Percentiles rank a stretch among this genome's conserved stretches.
Conservation (phyloP, 352 stramenopile genomes). For the Pilasporangium apinafurcum region DNA sequence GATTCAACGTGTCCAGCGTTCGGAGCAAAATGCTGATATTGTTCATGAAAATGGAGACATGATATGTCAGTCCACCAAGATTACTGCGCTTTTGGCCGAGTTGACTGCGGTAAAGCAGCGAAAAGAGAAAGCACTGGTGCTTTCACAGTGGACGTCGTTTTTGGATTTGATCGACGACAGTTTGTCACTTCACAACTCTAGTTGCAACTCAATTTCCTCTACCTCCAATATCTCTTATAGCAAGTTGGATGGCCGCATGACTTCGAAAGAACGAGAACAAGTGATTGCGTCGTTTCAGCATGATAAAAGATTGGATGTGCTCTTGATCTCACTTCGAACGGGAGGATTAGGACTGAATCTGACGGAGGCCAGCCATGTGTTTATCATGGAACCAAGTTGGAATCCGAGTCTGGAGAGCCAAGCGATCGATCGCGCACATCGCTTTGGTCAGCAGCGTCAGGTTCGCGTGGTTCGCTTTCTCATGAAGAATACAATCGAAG, state of each 20-base stretch:
- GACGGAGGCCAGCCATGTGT: conserved; percentile 88
- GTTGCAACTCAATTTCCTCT: background rate
- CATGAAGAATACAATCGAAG: conserved; percentile 86
- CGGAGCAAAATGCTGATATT: conserved; percentile 11
- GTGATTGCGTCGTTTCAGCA: conserved; percentile 55
- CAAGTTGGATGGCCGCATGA: conserved; percentile 59
- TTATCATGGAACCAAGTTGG: conserved; percentile 91
- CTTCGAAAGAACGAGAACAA: conserved; percentile 49
- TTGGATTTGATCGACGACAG: conserved; percentile 69
- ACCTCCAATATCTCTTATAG: conserved; percentile 28
- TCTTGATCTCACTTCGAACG: conserved; percentile 86
- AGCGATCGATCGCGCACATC: conserved; percentile 85
- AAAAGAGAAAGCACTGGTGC: conserved; percentile 64
- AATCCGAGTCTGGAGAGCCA: conserved; percentile 91
- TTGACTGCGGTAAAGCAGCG: conserved; percentile 35
- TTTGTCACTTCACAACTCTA: conserved; percentile 24
- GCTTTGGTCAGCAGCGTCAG: conserved; percentile 70
- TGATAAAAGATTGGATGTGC: conserved; percentile 55
- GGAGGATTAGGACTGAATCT: conserved; percentile 91
- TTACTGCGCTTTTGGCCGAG: conserved; percentile 44
- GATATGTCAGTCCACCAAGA: conserved; percentile 51
- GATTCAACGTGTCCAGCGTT: background rate
- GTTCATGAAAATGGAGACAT: conserved; percentile 11
- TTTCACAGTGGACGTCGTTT: conserved; percentile 86
- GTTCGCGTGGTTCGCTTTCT: conserved; percentile 82